Percentiles rank a stretch among this genome's conserved stretches.
phyloP scores from a whole-genome alignment of 306 rosid genomes.

The Coriaria nepalensis region DNA sequence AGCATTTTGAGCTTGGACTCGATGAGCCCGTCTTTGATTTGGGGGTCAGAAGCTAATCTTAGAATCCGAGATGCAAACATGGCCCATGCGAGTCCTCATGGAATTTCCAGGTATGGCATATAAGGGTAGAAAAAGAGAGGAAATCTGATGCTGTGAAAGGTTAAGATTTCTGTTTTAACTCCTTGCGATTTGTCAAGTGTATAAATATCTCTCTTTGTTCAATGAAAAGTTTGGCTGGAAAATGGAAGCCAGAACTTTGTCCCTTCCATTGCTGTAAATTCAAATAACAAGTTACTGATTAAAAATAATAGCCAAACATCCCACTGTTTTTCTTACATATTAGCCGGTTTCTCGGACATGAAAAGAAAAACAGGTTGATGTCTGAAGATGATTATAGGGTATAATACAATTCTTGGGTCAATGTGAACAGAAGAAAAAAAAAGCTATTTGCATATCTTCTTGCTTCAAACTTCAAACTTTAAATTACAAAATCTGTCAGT shows the following conservation, averaged over 20 bases:
- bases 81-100: conserved; percentile 42
- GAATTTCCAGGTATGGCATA: conserved; percentile 55
- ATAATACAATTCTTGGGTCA: too few species aligned
- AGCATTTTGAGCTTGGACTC: conserved; percentile 50
- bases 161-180: conserved; percentile 5
- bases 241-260: conserved; percentile 22
- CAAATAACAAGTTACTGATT: conserved; percentile 18
- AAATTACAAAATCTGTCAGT: too few species aligned
- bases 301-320: conserved; percentile 13
- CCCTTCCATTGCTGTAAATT: conserved; percentile 38
- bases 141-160: conserved; percentile 3
- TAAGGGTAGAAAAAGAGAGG: conserved; percentile 16
- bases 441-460: too few species aligned
- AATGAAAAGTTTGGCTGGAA: conserved; percentile 16
- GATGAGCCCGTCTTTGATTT: conserved; percentile 46
- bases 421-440: too few species aligned
- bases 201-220: neutral
- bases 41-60: conserved; percentile 59
- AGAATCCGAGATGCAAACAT: conserved; percentile 55
- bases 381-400: too few species aligned
- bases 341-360: too few species aligned
- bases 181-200: conserved; percentile 10
- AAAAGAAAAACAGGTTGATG: too few species aligned
- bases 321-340: too few species aligned
- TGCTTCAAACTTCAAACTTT: too few species aligned